A percentile compares a stretch with the other conserved stretches of the same genome.
Conservation (phyloP, 805 yeast genomes). For the Huiozyma sinensis region DNA sequence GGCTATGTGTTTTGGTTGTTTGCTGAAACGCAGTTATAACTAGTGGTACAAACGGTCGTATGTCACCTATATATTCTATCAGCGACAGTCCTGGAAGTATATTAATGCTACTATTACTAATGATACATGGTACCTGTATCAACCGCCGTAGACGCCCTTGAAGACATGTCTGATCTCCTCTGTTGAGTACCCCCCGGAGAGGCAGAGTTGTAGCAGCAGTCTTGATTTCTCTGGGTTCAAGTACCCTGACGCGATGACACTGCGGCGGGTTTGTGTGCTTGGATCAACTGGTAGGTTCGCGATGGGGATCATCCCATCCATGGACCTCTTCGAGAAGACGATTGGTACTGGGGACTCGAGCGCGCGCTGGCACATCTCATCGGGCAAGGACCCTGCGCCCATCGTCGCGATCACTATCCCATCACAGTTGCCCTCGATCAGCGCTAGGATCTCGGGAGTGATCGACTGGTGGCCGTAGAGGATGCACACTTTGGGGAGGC, state of each 20-base stretch:
- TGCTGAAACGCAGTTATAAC: too few relatives aligned
- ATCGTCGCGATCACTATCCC: slow-evolving; percentile 59
- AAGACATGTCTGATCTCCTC: slow-evolving; percentile 36
- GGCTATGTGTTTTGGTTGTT: too few relatives aligned
- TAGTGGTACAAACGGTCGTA: too few relatives aligned
- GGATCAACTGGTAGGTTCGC: slow-evolving; percentile 33
- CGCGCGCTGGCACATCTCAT: slow-evolving; percentile 36
- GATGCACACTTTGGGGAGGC: slow-evolving; percentile 36
- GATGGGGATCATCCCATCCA: slow-evolving; percentile 61
- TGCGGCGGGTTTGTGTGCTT: slow-evolving; percentile 27
- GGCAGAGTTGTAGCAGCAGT: slow-evolving; percentile 45
- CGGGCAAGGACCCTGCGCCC: slow-evolving; percentile 61
- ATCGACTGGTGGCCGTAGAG: slow-evolving; percentile 55
- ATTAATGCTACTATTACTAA: too few relatives aligned
- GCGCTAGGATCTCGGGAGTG: slow-evolving; percentile 36
- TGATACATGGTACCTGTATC: neutral
- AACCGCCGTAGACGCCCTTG: slow-evolving; percentile 45
- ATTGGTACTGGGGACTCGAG: slow-evolving; percentile 39
- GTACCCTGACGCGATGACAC: slow-evolving; percentile 52
- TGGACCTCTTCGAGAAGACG: slow-evolving; percentile 54
- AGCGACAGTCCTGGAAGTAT: too few relatives aligned
- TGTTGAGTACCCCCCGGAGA: slow-evolving; percentile 32
- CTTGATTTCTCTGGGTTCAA: slow-evolving; percentile 57
- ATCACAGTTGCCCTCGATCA: slow-evolving; percentile 37
- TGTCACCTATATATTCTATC: too few relatives aligned